phyloP scores from a whole-genome alignment of 352 stramenopile species.

The Phytophthora syringae region DNA sequence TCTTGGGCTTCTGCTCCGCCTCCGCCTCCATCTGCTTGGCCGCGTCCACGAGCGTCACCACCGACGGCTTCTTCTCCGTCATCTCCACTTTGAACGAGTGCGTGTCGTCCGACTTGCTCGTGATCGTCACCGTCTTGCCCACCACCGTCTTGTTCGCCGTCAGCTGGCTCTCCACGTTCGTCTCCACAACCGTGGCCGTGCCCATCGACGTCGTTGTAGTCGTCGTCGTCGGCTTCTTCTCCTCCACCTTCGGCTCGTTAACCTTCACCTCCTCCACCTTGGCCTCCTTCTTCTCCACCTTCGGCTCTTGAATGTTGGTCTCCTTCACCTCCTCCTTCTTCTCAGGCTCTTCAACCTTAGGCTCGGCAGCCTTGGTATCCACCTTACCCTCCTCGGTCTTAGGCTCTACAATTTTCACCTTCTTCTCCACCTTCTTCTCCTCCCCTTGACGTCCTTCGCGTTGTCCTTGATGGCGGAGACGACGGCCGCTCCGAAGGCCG shows the following conservation, averaged over 20 bases:
- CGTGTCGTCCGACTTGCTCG: conserved; percentile 30
- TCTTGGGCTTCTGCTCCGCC: conserved; percentile 37
- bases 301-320: conserved; percentile 4
- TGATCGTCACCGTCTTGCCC: conserved; percentile 44
- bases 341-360: conserved; percentile 14
- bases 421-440: conserved; percentile 2
- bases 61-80: conserved; percentile 39
- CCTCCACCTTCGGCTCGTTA: background rate
- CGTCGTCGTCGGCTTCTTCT: conserved; percentile 15
- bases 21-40: conserved; percentile 20
- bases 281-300: conserved; percentile 16
- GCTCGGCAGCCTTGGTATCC: conserved; percentile 10
- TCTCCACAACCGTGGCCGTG: conserved; percentile 35
- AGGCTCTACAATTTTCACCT: conserved; percentile 5
- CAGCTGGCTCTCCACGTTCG: conserved; percentile 37
- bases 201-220: conserved; percentile 14
- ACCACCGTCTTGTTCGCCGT: conserved; percentile 40
- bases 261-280: conserved; percentile 18
- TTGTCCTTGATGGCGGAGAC: conserved; percentile 42
- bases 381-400: background rate
- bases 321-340: conserved; percentile 10
- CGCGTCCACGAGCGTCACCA: conserved; percentile 25
- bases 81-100: conserved; percentile 45
- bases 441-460: conserved; percentile 27
- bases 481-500: conserved; percentile 33